Evolutionary conservation across 495 filamentous ascomycete species (phyloP).

Genomic region (Articulospora tetracladia): DNA sequence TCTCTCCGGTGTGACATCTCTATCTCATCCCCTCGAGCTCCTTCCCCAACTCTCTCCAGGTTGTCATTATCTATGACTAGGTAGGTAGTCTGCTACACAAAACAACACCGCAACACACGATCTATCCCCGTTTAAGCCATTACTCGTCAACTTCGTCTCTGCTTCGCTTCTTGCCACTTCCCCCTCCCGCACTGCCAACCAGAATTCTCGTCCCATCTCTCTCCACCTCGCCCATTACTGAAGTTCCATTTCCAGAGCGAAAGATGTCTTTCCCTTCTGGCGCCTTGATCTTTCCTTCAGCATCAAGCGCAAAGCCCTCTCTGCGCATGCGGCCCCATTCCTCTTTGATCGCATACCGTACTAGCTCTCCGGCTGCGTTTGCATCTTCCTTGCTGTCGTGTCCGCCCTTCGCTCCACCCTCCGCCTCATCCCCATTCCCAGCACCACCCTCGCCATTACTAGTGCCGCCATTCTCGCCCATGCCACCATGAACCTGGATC

Average conservation of each 20-base stretch:
- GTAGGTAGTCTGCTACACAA: no score
- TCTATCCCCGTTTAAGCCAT: not conserved
- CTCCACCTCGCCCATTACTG: not conserved
- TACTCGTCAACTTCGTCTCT: not conserved
- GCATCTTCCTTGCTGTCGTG: conserved; percentile 93
- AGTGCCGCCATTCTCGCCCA: conserved; percentile 11
- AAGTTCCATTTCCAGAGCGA: not conserved
- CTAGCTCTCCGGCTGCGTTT: conserved; percentile 79
- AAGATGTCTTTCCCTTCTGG: not conserved
- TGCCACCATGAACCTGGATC: conserved; percentile 62
- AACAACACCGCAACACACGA: no score
- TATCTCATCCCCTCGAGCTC: no score
- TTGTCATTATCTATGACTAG: no score
- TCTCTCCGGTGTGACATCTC: no score
- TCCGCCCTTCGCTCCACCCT: conserved; percentile 32
- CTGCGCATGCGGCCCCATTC: conserved; percentile 60
- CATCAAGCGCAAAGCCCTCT: conserved; percentile 59
- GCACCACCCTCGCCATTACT: not conserved
- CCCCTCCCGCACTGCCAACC: not conserved
- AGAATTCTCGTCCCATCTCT: not conserved
- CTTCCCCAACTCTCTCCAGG: no score
- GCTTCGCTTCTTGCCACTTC: not conserved
- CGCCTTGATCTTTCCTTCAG: conserved; percentile 27
- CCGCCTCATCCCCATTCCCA: not conserved
- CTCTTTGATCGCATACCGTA: conserved; percentile 59